Base-by-base conservation (phyloP, 345 rosid species). In the Brassica juncea region DNA sequence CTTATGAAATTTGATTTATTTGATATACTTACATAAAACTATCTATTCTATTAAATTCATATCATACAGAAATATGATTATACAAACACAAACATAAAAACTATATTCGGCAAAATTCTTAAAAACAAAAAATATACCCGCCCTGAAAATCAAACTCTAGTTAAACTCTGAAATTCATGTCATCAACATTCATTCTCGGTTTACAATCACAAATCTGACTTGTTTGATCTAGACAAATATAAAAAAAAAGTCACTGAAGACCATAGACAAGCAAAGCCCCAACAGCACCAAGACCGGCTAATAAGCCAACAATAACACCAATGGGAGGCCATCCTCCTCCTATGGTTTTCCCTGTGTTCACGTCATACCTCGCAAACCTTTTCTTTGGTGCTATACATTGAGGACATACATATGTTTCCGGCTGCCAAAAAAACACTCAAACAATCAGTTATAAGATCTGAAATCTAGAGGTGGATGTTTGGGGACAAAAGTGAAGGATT, bases 271-370 rank as follows among this genome's bases (percentile, higher is more conserved):
- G 98, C 82, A 94, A 76, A 42, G 98, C 98, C 47, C 88, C 97
- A 72, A 92, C 92, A 12, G 80, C 98, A 60, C 89, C 97, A 37
- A 94, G 30, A 74, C 98, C 98, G 32, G 87, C 97, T 15, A 89
- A 44, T 80, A 94, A 84, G 1, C 97, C 99, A 2, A 92, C 71
- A 62, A 94, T 84, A 67, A 94, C 98, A 32, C 97, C 97, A 25
- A 91, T 78, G 0, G 97, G 98, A 25, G 98, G 97, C 84, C 91
- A 71, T 12, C 93, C 98, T n/a, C 97, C 94, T 8, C 97, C 98
- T 2, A 92, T 86, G 54, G 97, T 87, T 73, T 81, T 94, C 39
- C 98, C 98, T 3, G 94, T 91, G 79, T 88, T 89, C 73, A 89
- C 94, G 35, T 94, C 97, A 47, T 94, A 94, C 62, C 55, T 54